phyloP scores from a whole-genome alignment of 2,329 filamentous ascomycete species.

The Fusarium irregulare region DNA sequence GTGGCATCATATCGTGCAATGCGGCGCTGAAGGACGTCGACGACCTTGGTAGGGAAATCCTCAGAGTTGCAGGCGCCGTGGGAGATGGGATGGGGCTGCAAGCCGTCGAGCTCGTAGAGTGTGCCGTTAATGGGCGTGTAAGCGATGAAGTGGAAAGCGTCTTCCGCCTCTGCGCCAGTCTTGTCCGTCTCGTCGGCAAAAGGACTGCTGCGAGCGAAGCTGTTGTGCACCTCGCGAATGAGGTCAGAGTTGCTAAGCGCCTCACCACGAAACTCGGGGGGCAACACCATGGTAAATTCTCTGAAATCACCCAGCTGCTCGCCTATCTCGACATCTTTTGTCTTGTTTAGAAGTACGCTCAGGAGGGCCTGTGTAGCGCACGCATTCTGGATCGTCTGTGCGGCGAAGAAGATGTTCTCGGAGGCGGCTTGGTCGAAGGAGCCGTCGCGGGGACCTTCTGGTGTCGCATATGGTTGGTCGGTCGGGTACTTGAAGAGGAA shows the following conservation, averaged over 20 bases:
- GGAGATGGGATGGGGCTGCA: conserved; percentile 91
- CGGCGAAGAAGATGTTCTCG: conserved; percentile 89
- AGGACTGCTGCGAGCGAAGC: conserved; percentile 86
- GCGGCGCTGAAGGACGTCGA: conserved; percentile 85
- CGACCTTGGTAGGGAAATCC: conserved; percentile 82
- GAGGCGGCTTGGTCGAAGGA: conserved; percentile 80
- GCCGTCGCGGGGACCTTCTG: conserved; percentile 80
- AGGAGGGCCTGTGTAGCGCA: conserved; percentile 97
- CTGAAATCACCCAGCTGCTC: conserved; percentile 79
- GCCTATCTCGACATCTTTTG: conserved; percentile 77
- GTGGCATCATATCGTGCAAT: conserved; percentile 85
- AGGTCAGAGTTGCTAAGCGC: conserved; percentile 72
- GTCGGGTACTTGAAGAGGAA: conserved; percentile 98
- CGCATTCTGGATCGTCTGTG: conserved; percentile 98
- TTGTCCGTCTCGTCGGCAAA: conserved; percentile 89
- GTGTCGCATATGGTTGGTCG: conserved; percentile 69
- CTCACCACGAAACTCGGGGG: conserved; percentile 75
- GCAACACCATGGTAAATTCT: conserved; percentile 87
- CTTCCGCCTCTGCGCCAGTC: conserved; percentile 74
- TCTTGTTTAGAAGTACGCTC: conserved; percentile 90
- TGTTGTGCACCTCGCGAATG: conserved; percentile 86
- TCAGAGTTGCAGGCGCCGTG: conserved; percentile 80
- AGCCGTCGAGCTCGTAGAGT: conserved; percentile 93
- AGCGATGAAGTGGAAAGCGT: conserved; percentile 97
- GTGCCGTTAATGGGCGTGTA: conserved; percentile 84